These are phyloP conservation scores for Tripterygium wilfordii DNA, from an alignment of 177 flowering plant genomes.

Conservation along the genomic window DNA sequence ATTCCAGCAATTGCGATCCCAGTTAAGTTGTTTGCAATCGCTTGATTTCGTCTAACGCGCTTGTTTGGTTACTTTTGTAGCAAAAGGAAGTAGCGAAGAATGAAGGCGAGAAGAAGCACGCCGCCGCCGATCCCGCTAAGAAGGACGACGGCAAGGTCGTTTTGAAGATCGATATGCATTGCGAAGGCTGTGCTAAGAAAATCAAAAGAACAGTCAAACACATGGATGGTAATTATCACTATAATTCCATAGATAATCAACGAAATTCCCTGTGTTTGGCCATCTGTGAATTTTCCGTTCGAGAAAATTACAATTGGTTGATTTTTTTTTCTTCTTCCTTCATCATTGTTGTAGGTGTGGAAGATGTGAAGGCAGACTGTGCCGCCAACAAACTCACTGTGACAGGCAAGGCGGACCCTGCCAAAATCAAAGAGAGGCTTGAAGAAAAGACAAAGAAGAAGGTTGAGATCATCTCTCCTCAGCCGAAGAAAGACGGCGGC, in stretches of 20 bases:
- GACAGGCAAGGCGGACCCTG: slow-evolving; percentile 54
- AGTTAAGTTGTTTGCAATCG: too few relatives aligned
- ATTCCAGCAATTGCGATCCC: too few relatives aligned
- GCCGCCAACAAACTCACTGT: slow-evolving; percentile 49
- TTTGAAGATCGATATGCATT: slow-evolving; percentile 60
- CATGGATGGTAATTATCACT: slow-evolving; percentile 55
- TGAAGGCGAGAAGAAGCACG: slow-evolving; percentile 28
- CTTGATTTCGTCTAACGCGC: too few relatives aligned
- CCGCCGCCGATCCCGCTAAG: slow-evolving; percentile 22
- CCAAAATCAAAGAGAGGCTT: slow-evolving; percentile 34
- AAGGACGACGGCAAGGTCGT: slow-evolving; percentile 35
- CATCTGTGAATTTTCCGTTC: too few relatives aligned
- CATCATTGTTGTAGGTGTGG: slow-evolving; percentile 46
- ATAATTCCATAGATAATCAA: too few relatives aligned
- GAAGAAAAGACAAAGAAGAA: slow-evolving; percentile 60
- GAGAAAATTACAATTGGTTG: too few relatives aligned
- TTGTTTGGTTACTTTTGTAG: too few relatives aligned
- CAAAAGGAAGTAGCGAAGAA: slow-evolving; percentile 15
- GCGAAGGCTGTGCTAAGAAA: slow-evolving; percentile 68
- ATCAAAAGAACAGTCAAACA: slow-evolving; percentile 25
- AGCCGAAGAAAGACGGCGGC: slow-evolving; percentile 44
- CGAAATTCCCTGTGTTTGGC: too few relatives aligned
- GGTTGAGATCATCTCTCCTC: slow-evolving; percentile 64
- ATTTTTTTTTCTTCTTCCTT: background rate
- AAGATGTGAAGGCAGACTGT: slow-evolving; percentile 41